These are phyloP conservation scores for Plasmodium yoelii DNA, from an alignment of 169 alveolate genomes.

Conservation along the genomic window DNA sequence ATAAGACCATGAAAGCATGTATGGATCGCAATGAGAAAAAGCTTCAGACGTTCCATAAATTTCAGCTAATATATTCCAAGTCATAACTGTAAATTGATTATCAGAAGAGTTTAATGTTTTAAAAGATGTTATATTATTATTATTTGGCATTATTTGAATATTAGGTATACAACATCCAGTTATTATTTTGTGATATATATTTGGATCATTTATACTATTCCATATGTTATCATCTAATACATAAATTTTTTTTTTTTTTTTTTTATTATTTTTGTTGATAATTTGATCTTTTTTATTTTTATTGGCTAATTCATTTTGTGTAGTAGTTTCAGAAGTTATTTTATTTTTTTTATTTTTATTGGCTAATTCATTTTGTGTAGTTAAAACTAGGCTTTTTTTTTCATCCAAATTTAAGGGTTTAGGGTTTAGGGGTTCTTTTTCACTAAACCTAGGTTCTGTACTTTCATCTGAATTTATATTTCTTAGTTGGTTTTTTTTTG, in stretches of 20 bases:
- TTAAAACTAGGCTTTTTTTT: too few relatives aligned
- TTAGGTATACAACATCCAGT: slow-evolving; percentile 84
- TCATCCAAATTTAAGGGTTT: too few relatives aligned
- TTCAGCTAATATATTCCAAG: slow-evolving; percentile 87
- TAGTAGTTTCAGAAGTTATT: too few relatives aligned
- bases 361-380: too few relatives aligned
- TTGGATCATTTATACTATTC: slow-evolving; percentile 76
- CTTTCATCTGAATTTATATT: too few relatives aligned
- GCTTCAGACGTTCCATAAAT: slow-evolving; percentile 86
- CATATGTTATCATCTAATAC: slow-evolving; percentile 64
- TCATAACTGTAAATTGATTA: slow-evolving; percentile 80
- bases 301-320: too few relatives aligned
- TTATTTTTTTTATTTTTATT: too few relatives aligned
- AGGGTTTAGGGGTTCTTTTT: too few relatives aligned
- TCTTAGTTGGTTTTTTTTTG: too few relatives aligned
- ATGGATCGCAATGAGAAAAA: slow-evolving; percentile 88
- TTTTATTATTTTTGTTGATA: slow-evolving; percentile 1
- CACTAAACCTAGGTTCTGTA: too few relatives aligned
- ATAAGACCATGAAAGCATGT: slow-evolving; percentile 87
- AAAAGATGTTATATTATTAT: slow-evolving; percentile 47
- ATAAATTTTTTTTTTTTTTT: slow-evolving; percentile 57
- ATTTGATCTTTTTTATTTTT: not conserved
- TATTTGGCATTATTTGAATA: slow-evolving; percentile 62
- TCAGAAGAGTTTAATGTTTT: slow-evolving; percentile 21
- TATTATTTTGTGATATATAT: slow-evolving; percentile 77